Base-by-base conservation (phyloP, 1,284 basidiomycete genomes). In the Sporisorium scitamineum region DNA sequence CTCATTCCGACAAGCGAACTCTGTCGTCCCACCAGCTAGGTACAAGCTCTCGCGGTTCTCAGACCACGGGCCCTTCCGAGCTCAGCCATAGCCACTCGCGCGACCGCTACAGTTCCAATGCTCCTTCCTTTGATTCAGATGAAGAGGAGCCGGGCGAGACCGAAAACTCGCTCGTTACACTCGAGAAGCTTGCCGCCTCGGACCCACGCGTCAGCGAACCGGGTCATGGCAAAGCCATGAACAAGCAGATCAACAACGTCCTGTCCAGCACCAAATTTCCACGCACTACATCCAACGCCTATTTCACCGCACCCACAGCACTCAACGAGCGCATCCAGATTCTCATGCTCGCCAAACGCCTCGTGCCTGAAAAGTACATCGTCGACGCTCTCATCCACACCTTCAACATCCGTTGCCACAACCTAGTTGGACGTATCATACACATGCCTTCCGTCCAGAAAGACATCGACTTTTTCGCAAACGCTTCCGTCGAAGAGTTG, bases 371-470 rank as follows among this genome's bases (percentile, higher is more conserved):
- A 2, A 61, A 59, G 11, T 14, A 52, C 13, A 51, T 77, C 20
- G 34, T 61, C 24, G 63, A 77, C 29, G 31, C 68, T 9, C 63
- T 77, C 20, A 31, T 72, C 31, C 11, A 58, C 44, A 51, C 53
- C 10, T 77, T 77, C 61, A 61, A 66, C 34, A 2, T 68, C 1
- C 61, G 78, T 7, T 70, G 64, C 44, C 79, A 78, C 53, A 61
- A 55, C 26, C 51, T 74, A 16, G 74, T 62, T 4, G 80, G 80
- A 26, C 64, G 73, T 37, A 78, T 82, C 68, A 32, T 82, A 10
- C 68, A 74, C 50, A 72, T 78, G 54, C 78, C 76, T 26, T 56
- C 61, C 3, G 65, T 70, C 31, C 39, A 58, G 8, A 50, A 37
- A 3, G 76, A 76, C 22, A 53, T 74, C 18, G 68, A 82, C 42